phyloP scores from a whole-genome alignment of 2,329 filamentous ascomycete species.

The Orbilia javanica region DNA sequence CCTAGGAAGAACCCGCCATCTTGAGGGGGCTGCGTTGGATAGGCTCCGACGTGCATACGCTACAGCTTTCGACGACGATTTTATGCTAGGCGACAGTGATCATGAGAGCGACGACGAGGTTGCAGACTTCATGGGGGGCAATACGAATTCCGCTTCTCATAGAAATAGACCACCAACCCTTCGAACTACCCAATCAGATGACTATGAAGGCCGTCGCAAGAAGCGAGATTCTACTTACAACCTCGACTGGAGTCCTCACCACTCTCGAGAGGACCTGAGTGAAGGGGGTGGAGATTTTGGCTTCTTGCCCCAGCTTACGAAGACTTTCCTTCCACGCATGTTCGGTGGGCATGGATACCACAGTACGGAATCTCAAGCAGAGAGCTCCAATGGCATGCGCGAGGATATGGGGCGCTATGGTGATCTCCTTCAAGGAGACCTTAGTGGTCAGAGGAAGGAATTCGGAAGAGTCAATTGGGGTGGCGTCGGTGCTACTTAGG shows the following conservation, averaged over 20 bases:
- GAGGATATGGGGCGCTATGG: constrained; percentile 53
- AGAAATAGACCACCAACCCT: constrained; percentile 29
- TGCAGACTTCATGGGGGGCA: constrained; percentile 35
- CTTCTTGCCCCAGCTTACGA: constrained; percentile 41
- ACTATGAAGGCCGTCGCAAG: constrained; percentile 29
- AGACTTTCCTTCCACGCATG: constrained; percentile 42
- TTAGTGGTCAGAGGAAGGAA: constrained; percentile 37
- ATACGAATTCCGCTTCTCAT: constrained; percentile 11
- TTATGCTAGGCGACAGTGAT: constrained; percentile 37
- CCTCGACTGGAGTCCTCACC: constrained; percentile 52
- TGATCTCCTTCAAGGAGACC: constrained; percentile 47
- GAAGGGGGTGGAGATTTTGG: constrained; percentile 45
- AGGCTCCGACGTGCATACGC: constrained; percentile 52
- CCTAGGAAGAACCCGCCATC: constrained; percentile 44
- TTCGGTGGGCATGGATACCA: constrained; percentile 35
- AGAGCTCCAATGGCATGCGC: constrained; percentile 18
- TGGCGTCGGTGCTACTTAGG: constrained; percentile 44
- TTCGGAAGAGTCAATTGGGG: constrained; percentile 40
- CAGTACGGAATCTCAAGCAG: constrained; percentile 18
- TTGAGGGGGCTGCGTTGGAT: constrained; percentile 46
- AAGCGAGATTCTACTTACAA: constrained; percentile 53
- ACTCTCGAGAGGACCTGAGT: constrained; percentile 35
- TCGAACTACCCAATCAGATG: constrained; percentile 32
- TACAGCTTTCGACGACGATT: constrained; percentile 47
- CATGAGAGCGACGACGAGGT: constrained; percentile 48